These are phyloP conservation scores for Penicillium oxalicum DNA, from an alignment of 2,329 filamentous ascomycete genomes.

Conservation along the genomic window DNA sequence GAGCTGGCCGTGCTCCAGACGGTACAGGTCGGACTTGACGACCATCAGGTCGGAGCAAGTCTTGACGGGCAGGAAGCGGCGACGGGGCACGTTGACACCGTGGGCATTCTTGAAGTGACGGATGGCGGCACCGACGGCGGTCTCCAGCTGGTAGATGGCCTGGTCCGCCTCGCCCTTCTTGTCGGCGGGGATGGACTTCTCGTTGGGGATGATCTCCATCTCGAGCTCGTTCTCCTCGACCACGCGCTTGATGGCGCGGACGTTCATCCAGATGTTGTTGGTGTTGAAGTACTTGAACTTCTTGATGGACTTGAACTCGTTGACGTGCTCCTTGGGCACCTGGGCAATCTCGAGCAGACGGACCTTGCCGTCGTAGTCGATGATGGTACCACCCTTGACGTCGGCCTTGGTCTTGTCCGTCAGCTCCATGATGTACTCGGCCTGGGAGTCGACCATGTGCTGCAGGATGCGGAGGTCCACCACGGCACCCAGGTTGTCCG, in stretches of 20 bases:
- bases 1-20: slow-evolving; percentile 95
- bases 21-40: slow-evolving; percentile 99
- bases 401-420: slow-evolving; percentile 99
- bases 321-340: slow-evolving; percentile 98
- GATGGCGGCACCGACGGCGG: slow-evolving; percentile 95
- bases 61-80: slow-evolving; percentile 99
- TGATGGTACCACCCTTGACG: slow-evolving; percentile 99
- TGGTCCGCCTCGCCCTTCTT: slow-evolving; percentile 99
- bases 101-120: slow-evolving; percentile 98
- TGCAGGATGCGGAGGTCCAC: slow-evolving; percentile 97
- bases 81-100: slow-evolving; percentile 95
- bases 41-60: slow-evolving; percentile 99
- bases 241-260: slow-evolving; percentile 94
- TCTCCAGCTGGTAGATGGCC: slow-evolving; percentile 96
- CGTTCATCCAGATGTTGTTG: slow-evolving; percentile 99
- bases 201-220: slow-evolving; percentile 99
- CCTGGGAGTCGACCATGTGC: slow-evolving; percentile 96
- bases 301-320: slow-evolving; percentile 99
- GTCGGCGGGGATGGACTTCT: slow-evolving; percentile 95
- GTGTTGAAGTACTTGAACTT: slow-evolving; percentile 99
- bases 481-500: slow-evolving; percentile 95
- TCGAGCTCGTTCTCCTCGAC: slow-evolving; percentile 97
- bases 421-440: slow-evolving; percentile 99
- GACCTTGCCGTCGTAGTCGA: slow-evolving; percentile 95
- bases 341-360: slow-evolving; percentile 97